Evolutionary conservation across 169 alveolate species (phyloP).

Genomic region (Plasmodium malariae): DNA sequence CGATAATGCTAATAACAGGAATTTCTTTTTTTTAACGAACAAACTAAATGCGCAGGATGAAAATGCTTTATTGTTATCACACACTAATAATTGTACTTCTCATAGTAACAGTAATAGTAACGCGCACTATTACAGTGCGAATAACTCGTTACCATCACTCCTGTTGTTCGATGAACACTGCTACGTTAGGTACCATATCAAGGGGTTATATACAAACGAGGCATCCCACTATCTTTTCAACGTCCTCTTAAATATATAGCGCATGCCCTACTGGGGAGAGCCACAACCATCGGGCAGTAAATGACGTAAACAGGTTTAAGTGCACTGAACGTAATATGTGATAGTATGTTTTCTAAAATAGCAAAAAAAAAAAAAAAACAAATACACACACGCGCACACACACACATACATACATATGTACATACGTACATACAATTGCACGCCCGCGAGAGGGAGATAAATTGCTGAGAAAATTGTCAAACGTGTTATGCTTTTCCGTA

Average conservation of each 20-base stretch:
- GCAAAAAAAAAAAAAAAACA: background rate
- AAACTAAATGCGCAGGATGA: slow-evolving; percentile 32
- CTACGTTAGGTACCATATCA: slow-evolving; percentile 54
- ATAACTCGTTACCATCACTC: slow-evolving; percentile 16
- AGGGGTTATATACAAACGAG: slow-evolving; percentile 56
- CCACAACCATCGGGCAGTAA: background rate
- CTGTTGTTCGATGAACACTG: slow-evolving; percentile 34
- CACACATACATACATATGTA: too few species aligned
- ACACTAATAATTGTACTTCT: too few species aligned
- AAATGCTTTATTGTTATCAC: slow-evolving; percentile 7
- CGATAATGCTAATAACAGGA: background rate
- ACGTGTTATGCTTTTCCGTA: too few species aligned
- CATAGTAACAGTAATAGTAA: too few species aligned
- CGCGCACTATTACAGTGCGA: too few species aligned
- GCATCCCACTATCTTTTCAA: slow-evolving; percentile 38
- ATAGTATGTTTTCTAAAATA: background rate
- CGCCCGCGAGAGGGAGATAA: too few species aligned
- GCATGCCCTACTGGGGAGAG: background rate
- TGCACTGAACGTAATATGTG: too few species aligned
- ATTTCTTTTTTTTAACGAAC: slow-evolving; percentile 29
- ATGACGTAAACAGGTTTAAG: background rate
- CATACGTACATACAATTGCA: too few species aligned
- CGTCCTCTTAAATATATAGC: background rate
- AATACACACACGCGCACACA: too few species aligned
- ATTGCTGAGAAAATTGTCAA: too few species aligned